phyloP scores from a whole-genome alignment of 805 yeast species.

The Cyberlindnera sargentensis region DNA sequence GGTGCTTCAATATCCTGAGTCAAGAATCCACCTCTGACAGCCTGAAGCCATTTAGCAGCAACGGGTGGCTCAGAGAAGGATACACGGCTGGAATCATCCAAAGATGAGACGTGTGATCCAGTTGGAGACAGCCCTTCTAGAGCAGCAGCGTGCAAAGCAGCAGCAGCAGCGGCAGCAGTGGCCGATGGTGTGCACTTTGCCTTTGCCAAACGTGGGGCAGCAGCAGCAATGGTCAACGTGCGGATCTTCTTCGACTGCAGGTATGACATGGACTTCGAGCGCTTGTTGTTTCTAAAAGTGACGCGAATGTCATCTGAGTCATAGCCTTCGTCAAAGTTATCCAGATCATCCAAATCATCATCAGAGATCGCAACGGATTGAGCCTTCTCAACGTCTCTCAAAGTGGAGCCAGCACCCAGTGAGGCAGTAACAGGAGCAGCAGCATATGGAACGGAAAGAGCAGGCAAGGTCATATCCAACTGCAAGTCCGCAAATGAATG shows the following conservation, averaged over 20 bases:
- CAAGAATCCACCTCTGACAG: constrained; percentile 69
- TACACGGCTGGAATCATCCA: constrained; percentile 8
- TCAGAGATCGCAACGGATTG: constrained; percentile 28
- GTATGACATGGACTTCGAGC: constrained; percentile 60
- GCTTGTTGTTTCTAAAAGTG: constrained; percentile 38
- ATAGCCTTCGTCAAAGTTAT: constrained; percentile 25
- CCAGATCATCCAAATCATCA: constrained; percentile 41
- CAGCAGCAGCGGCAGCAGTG: constrained; percentile 70
- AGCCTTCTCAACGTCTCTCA: constrained; percentile 4
- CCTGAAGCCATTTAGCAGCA: constrained; percentile 62
- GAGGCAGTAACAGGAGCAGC: constrained; percentile 78
- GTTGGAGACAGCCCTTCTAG: constrained; percentile 41
- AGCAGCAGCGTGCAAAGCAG: constrained; percentile 66
- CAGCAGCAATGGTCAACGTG: constrained; percentile 64
- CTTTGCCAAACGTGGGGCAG: constrained; percentile 74
- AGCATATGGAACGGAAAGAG: constrained; percentile 55
- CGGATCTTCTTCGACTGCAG: constrained; percentile 45
- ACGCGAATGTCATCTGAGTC: constrained; percentile 35
- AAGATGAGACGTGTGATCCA: constrained; percentile 27
- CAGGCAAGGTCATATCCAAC: constrained; percentile 32
- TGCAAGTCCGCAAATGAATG: constrained; percentile 30
- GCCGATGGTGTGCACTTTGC: constrained; percentile 50
- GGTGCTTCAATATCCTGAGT: constrained; percentile 75
- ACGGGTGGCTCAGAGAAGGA: constrained; percentile 23
- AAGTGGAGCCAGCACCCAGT: constrained; percentile 27